Evolutionary conservation across 257 asterid genomes (phyloP).

Genomic region (Thymus mandschuricus): DNA sequence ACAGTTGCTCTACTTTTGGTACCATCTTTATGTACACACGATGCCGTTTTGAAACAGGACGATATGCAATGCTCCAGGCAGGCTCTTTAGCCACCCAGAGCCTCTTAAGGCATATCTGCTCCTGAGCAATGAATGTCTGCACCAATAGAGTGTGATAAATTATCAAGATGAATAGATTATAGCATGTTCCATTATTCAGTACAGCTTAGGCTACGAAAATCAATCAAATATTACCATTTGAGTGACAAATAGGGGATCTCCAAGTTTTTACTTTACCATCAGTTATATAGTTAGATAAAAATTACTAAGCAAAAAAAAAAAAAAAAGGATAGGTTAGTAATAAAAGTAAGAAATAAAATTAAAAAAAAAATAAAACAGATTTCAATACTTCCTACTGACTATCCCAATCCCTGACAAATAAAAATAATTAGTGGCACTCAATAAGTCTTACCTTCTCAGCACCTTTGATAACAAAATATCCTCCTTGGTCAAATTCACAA

Average conservation of each 20-base stretch:
- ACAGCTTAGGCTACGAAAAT: slow-evolving; percentile 18
- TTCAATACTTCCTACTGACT: not conserved
- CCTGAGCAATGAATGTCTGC: slow-evolving; percentile 96
- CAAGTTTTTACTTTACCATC: slow-evolving; percentile 10
- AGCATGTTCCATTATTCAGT: not conserved
- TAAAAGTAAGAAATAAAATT: not conserved
- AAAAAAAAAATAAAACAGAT: not conserved
- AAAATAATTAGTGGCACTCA: slow-evolving; percentile 14
- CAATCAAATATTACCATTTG: not conserved
- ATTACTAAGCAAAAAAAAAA: too few species aligned
- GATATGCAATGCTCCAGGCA: slow-evolving; percentile 69
- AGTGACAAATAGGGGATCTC: not conserved
- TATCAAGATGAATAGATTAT: slow-evolving; percentile 14
- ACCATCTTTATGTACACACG: slow-evolving; percentile 69
- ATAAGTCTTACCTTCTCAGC: slow-evolving; percentile 82
- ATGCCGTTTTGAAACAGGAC: slow-evolving; percentile 51
- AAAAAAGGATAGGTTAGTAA: too few species aligned
- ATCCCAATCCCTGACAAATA: slow-evolving; percentile 23
- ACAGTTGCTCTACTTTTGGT: slow-evolving; percentile 54
- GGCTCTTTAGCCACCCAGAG: slow-evolving; percentile 74
- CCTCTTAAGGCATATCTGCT: slow-evolving; percentile 75
- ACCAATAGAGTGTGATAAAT: slow-evolving; percentile 31
- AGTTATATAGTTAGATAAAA: too few species aligned
- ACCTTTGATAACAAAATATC: slow-evolving; percentile 90
- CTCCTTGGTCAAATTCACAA: slow-evolving; percentile 89